phyloP scores from a whole-genome alignment of 2,329 filamentous ascomycete genomes.

The Macrophomina tecta region DNA sequence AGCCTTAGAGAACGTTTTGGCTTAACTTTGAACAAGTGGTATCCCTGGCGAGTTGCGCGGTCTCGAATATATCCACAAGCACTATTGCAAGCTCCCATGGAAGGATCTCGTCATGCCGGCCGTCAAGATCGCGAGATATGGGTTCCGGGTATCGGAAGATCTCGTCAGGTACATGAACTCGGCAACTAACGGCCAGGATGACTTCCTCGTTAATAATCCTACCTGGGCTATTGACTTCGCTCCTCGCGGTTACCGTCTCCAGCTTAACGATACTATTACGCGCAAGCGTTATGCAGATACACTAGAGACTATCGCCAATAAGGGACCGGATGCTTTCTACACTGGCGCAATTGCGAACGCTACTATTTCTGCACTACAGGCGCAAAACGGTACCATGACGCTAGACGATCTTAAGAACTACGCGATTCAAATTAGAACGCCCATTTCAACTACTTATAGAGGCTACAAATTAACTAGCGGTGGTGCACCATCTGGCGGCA shows the following conservation, averaged over 20 bases:
- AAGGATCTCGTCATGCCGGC: constrained; percentile 74
- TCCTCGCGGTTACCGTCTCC: constrained; percentile 75
- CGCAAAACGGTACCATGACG: constrained; percentile 82
- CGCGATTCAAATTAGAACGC: constrained; percentile 66
- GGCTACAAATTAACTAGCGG: constrained; percentile 73
- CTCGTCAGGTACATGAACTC: constrained; percentile 73
- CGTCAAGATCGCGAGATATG: constrained; percentile 66
- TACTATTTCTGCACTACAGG: constrained; percentile 72
- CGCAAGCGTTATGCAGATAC: constrained; percentile 81
- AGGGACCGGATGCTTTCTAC: constrained; percentile 79
- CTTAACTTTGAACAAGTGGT: constrained; percentile 50
- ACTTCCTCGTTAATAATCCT: constrained; percentile 77
- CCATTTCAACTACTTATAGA: constrained; percentile 61
- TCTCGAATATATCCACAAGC: constrained; percentile 76
- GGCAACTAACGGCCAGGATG: constrained; percentile 54
- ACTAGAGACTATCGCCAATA: constrained; percentile 74
- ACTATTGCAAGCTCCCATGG: constrained; percentile 65
- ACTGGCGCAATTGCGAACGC: constrained; percentile 73
- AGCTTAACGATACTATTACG: constrained; percentile 78
- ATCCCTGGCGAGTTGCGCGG: constrained; percentile 80
- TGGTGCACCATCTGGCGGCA: constrained; percentile 78
- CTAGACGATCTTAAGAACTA: constrained; percentile 79
- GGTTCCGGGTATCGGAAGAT: constrained; percentile 72
- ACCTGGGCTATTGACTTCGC: constrained; percentile 90
- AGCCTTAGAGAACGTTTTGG: no score